A percentile compares a stretch with the other conserved stretches of the same genome.
Evolutionary conservation across 805 yeast genomes (phyloP).

Genomic region (Ogataea salicorniae): DNA sequence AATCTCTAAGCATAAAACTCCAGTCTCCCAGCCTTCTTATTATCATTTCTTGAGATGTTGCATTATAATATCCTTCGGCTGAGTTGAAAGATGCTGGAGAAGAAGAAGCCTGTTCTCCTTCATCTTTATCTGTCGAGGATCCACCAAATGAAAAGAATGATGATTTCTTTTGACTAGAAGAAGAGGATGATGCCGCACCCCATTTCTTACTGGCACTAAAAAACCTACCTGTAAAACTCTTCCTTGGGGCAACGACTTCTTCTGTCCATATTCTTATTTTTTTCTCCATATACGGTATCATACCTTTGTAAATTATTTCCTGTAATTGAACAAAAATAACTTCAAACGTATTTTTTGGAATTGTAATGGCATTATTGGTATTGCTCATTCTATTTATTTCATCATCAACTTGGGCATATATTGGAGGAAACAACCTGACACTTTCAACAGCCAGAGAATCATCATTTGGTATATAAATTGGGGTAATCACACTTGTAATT

Average conservation of each 20-base stretch:
- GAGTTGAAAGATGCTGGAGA: constrained; percentile 35
- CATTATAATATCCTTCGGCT: constrained; percentile 53
- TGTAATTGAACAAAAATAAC: constrained; percentile 35
- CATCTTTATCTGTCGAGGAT: not conserved
- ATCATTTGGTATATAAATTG: constrained; percentile 7
- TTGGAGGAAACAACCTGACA: constrained; percentile 25
- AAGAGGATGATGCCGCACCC: constrained; percentile 31
- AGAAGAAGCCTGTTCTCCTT: constrained; percentile 14
- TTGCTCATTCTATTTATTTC: constrained; percentile 28
- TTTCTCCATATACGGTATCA: constrained; percentile 81
- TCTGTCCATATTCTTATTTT: constrained; percentile 85
- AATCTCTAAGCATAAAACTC: constrained; percentile 87
- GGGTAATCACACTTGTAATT: constrained; percentile 17
- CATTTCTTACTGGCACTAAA: constrained; percentile 60
- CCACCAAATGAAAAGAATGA: constrained; percentile 31
- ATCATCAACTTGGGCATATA: constrained; percentile 40
- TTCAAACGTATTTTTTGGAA: constrained; percentile 17
- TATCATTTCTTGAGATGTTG: constrained; percentile 62
- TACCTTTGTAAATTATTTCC: constrained; percentile 43
- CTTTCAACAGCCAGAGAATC: constrained; percentile 1
- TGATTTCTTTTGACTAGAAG: constrained; percentile 16
- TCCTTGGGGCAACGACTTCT: constrained; percentile 67
- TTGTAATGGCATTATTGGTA: not conserved
- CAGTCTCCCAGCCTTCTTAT: constrained; percentile 86
- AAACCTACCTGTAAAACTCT: constrained; percentile 68